A percentile compares a stretch with the other conserved stretches of the same genome.
Evolutionary conservation across 345 rosid species (phyloP).

Genomic region (Dimocarpus longan): DNA sequence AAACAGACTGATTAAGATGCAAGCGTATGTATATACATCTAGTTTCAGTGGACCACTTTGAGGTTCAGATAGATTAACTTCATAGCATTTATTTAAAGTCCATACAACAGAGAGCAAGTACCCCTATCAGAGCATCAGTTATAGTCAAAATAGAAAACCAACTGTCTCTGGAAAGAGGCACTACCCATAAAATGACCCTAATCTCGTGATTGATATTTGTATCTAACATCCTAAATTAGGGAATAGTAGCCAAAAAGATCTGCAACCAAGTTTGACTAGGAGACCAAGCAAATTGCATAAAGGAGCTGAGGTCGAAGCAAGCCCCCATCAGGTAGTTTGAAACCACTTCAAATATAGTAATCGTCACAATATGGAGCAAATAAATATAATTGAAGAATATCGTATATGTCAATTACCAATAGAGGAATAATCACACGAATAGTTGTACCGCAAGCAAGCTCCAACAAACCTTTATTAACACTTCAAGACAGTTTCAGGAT

Average conservation of each 20-base stretch:
- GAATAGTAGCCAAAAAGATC: background rate
- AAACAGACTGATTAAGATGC: background rate
- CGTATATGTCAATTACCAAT: no score
- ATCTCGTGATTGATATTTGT: background rate
- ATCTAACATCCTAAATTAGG: background rate
- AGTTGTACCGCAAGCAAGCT: background rate
- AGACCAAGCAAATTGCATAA: background rate
- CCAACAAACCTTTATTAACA: background rate
- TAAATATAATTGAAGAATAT: background rate
- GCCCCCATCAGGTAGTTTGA: background rate
- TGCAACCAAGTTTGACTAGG: background rate
- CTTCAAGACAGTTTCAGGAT: background rate
- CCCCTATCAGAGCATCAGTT: background rate
- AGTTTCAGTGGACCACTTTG: background rate
- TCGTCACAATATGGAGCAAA: background rate
- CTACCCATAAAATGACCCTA: background rate
- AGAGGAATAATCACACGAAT: background rate
- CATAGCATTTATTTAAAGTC: background rate
- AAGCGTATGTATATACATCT: background rate
- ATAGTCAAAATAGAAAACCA: background rate
- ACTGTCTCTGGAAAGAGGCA: background rate
- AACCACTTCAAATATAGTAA: background rate
- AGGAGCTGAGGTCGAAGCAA: background rate
- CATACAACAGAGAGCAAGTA: background rate
- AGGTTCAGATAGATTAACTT: background rate